These are phyloP conservation scores for Pseudocercospora vitis DNA, from an alignment of 2,329 filamentous ascomycete species.

Conservation along the genomic window DNA sequence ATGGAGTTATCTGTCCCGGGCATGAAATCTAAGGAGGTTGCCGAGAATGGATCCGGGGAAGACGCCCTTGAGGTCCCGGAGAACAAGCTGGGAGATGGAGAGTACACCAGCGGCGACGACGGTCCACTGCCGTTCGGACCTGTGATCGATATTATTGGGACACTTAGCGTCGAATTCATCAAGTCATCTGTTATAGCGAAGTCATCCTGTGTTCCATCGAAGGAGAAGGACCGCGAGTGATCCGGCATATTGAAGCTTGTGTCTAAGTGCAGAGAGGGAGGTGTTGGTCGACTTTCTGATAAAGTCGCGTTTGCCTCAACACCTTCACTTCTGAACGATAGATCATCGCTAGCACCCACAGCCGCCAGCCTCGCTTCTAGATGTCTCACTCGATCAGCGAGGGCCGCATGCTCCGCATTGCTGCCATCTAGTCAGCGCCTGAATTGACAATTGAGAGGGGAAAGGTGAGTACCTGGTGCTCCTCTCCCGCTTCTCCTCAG, in stretches of 20 bases:
- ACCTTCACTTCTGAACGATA: not conserved
- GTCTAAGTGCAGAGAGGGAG: constrained; percentile 20
- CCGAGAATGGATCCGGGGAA: constrained; percentile 20
- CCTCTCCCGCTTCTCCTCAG: constrained; percentile 19
- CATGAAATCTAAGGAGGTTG: constrained; percentile 15
- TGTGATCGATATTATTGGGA: constrained; percentile 22
- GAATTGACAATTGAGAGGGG: no score
- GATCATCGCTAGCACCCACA: constrained; percentile 12
- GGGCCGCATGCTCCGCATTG: constrained; percentile 19
- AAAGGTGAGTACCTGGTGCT: constrained; percentile 19
- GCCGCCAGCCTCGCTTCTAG: constrained; percentile 21
- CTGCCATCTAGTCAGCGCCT: constrained; percentile 5
- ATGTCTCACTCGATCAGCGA: constrained; percentile 22
- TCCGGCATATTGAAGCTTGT: constrained; percentile 17
- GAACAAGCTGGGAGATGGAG: constrained; percentile 20
- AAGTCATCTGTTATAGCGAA: constrained; percentile 16
- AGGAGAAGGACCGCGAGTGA: constrained; percentile 5
- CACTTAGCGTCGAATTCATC: constrained; percentile 8
- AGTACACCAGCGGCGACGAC: constrained; percentile 15
- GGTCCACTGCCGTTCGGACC: constrained; percentile 20
- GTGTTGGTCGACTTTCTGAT: not conserved
- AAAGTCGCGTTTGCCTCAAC: constrained; percentile 5
- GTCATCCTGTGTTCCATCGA: constrained; percentile 12
- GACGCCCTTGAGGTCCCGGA: constrained; percentile 21
- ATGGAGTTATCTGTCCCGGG: constrained; percentile 1